Evolutionary conservation across 305 asterid species (phyloP), one percentile per base, ranked within the genome.

Genomic region (Euphrasia arctica): DNA sequence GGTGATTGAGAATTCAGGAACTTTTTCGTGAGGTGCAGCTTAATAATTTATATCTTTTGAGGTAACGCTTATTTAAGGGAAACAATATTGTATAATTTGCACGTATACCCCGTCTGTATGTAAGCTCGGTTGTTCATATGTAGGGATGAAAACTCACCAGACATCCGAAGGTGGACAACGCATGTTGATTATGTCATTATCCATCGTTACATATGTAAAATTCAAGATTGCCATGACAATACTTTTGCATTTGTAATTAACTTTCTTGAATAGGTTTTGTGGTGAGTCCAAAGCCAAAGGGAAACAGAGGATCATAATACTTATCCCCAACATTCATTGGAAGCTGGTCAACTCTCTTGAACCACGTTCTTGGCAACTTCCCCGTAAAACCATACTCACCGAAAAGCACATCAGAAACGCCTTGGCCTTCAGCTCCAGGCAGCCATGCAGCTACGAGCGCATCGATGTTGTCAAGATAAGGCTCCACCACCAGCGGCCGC

Each of bases 361-460:
- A 51, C 56, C 56, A 51, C 3, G 56, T 51, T 15, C 28, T 15
- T 5, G 56, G 11, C 29, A 51, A 14, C 9, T 51, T 51, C 10
- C 56, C 56, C 3, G 56, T 51, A 51, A 51, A 51, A 1, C 28
- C 56, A 14, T 51, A 51, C 11, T 51, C 56, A 4, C 56, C 56
- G 6, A 51, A 51, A 1, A 51, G 56, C 56, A 51, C 56, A 51
- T 51, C 56, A 15, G 28, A 22, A 9, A 51, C 28, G 0, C 56
- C 56, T 14, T 51, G 56, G 18, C 56, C 56, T 51, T 51, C 56
- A 10, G 56, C 28, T 51, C 56, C 56, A 4, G 56, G 56, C 56
- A 51, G 28, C 56, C 56, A 51, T 15, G 56, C 56, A 8, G 56
- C 56, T 15, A 51, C 56, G 2, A 51, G 56, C 28, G 28, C 56